phyloP scores from a whole-genome alignment of 495 filamentous ascomycete species.

The Hypoxylon intermedium region DNA sequence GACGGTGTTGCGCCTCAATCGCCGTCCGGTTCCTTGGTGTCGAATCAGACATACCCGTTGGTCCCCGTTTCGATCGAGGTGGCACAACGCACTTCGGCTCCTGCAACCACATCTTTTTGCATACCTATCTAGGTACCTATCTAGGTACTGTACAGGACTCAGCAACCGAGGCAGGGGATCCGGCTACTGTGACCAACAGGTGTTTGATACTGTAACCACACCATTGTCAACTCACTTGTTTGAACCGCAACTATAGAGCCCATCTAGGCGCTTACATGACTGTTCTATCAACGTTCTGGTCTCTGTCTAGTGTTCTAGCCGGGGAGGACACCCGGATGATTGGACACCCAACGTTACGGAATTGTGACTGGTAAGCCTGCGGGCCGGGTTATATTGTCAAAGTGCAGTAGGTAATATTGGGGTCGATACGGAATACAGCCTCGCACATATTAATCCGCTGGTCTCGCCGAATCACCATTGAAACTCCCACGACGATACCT shows the following conservation, averaged over 20 bases:
- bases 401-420: conserved; percentile 22
- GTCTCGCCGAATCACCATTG: conserved; percentile 36
- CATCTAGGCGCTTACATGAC: conserved; percentile 15
- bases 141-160: too few species aligned
- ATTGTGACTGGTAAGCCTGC: conserved; percentile 18
- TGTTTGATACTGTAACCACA: conserved; percentile 38
- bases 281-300: conserved; percentile 2
- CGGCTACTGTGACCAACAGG: conserved; percentile 36
- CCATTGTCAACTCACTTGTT: conserved; percentile 31
- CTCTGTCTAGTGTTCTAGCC: conserved; percentile 19
- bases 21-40: conserved; percentile 16
- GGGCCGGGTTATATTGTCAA: conserved; percentile 19
- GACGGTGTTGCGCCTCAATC: conserved; percentile 34
- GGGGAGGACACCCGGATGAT: conserved; percentile 34
- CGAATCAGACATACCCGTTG: conserved; percentile 30
- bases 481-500: conserved; percentile 26
- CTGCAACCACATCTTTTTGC: conserved; percentile 41
- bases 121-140: too few species aligned
- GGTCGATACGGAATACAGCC: conserved; percentile 39
- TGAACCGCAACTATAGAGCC: conserved; percentile 1
- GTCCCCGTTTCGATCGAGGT: conserved; percentile 39
- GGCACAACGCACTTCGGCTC: conserved; percentile 37
- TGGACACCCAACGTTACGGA: conserved; percentile 27
- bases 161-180: conserved; percentile 37
- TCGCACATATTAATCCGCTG: conserved; percentile 39